Conservation (phyloP, 352 stramenopile species). For the Phytopythium mirpurense region DNA sequence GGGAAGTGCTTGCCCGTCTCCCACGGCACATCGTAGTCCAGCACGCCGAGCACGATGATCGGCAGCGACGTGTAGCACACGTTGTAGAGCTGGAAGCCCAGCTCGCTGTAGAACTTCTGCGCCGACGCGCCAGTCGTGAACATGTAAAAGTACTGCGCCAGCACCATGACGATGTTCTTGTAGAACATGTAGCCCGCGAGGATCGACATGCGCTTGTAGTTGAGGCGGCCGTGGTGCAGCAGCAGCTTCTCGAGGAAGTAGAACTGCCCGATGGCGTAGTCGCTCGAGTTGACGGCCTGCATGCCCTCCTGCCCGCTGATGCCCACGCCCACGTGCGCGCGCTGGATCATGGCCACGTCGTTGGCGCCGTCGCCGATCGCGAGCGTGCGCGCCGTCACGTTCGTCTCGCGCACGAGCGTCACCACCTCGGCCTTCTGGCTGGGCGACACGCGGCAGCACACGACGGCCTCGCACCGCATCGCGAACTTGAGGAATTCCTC, state of each 20-base stretch:
- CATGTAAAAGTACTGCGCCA: slow-evolving; percentile 89
- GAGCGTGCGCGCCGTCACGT: slow-evolving; percentile 65
- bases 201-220: slow-evolving; percentile 95
- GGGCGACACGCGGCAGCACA: slow-evolving; percentile 80
- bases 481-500: slow-evolving; percentile 62
- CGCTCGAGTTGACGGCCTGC: slow-evolving; percentile 95
- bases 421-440: slow-evolving; percentile 82
- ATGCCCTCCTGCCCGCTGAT: slow-evolving; percentile 90
- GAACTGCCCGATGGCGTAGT: slow-evolving; percentile 98
- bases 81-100: slow-evolving; percentile 90
- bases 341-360: slow-evolving; percentile 94
- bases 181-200: slow-evolving; percentile 98
- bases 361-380: slow-evolving; percentile 93
- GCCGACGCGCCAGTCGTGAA: slow-evolving; percentile 90
- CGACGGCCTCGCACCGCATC: slow-evolving; percentile 65
- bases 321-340: slow-evolving; percentile 86
- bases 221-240: slow-evolving; percentile 96
- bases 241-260: slow-evolving; percentile 92
- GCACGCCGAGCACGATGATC: slow-evolving; percentile 78
- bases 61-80: slow-evolving; percentile 91
- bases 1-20: slow-evolving; percentile 57
- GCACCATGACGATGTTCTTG: slow-evolving; percentile 95
- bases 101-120: slow-evolving; percentile 79
- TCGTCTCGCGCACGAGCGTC: slow-evolving; percentile 43
- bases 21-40: slow-evolving; percentile 81